A percentile compares a stretch with the other conserved stretches of the same genome.
Evolutionary conservation across 2,329 filamentous ascomycete species (phyloP).

Genomic region (Aspergillus persii): DNA sequence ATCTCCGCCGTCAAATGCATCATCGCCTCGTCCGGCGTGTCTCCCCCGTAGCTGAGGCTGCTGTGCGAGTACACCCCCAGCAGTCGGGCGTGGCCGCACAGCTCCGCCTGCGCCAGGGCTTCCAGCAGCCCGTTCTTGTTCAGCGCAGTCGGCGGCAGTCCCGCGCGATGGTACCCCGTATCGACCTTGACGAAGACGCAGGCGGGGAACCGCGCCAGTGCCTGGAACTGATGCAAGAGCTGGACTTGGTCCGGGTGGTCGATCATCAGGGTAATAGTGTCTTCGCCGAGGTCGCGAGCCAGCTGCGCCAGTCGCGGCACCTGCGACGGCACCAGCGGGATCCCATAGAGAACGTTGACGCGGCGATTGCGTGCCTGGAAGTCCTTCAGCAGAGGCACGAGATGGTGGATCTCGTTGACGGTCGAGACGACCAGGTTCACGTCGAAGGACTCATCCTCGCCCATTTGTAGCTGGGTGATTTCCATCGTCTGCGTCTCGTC

Average conservation of each 20-base stretch:
- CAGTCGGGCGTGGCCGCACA: slow-evolving; percentile 39
- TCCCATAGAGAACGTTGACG: slow-evolving; percentile 69
- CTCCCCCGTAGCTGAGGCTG: slow-evolving; percentile 65
- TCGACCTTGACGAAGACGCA: slow-evolving; percentile 72
- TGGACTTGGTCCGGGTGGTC: slow-evolving; percentile 65
- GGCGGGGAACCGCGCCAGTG: slow-evolving; percentile 47
- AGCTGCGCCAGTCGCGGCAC: slow-evolving; percentile 60
- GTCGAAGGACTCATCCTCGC: slow-evolving; percentile 45
- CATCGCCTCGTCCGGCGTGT: slow-evolving; percentile 58
- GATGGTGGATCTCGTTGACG: slow-evolving; percentile 67
- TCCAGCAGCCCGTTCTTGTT: slow-evolving; percentile 34
- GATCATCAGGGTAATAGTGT: slow-evolving; percentile 63
- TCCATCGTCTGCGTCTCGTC: slow-evolving; percentile 56
- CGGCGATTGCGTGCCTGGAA: slow-evolving; percentile 54
- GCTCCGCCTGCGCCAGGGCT: slow-evolving; percentile 25
- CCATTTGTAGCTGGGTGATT: slow-evolving; percentile 68
- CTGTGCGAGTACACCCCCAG: slow-evolving; percentile 72
- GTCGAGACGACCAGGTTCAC: slow-evolving; percentile 71
- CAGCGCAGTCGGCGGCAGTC: slow-evolving; percentile 54
- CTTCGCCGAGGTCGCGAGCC: slow-evolving; percentile 54
- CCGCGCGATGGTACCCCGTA: slow-evolving; percentile 69
- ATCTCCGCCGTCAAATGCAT: slow-evolving; percentile 61
- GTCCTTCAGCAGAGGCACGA: slow-evolving; percentile 60
- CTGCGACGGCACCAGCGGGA: slow-evolving; percentile 64
- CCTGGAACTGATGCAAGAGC: slow-evolving; percentile 46